Conservation (phyloP, 75 land plant genomes). For the Chamaecyparis obtusa region DNA sequence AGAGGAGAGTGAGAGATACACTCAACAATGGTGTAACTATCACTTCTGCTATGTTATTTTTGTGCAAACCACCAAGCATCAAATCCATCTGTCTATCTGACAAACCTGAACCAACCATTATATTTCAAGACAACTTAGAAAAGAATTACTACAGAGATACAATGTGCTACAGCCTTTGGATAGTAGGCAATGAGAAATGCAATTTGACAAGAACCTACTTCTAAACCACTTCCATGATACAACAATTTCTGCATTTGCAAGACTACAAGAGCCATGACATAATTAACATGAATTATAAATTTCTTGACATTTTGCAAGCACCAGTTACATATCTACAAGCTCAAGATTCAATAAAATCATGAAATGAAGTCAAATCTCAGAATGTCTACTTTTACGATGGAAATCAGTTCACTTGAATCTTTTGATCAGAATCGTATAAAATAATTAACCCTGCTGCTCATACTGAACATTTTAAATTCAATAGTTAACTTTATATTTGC, state of each 20-base stretch:
- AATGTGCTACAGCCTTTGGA: neutral
- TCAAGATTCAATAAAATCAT: neutral
- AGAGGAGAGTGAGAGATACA: neutral
- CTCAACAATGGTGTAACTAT: neutral
- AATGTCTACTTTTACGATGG: neutral
- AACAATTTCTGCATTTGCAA: neutral
- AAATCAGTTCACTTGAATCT: neutral
- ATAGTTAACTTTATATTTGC: too few species aligned
- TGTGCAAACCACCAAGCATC: neutral
- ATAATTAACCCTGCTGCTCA: neutral
- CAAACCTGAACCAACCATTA: neutral
- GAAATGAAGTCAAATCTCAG: neutral
- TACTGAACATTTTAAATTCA: neutral
- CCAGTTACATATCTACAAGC: neutral
- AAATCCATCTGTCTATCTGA: neutral
- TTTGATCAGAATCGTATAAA: neutral
- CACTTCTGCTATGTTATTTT: neutral
- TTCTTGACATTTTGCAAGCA: neutral
- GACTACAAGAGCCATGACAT: neutral
- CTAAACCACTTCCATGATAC: neutral
- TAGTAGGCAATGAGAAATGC: neutral
- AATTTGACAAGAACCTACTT: neutral
- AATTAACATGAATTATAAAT: neutral
- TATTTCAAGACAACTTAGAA: neutral
- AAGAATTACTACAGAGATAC: neutral